Conservation (phyloP, 768 basidiomycete species). For the Krasilnikovozyma curviuscula region DNA sequence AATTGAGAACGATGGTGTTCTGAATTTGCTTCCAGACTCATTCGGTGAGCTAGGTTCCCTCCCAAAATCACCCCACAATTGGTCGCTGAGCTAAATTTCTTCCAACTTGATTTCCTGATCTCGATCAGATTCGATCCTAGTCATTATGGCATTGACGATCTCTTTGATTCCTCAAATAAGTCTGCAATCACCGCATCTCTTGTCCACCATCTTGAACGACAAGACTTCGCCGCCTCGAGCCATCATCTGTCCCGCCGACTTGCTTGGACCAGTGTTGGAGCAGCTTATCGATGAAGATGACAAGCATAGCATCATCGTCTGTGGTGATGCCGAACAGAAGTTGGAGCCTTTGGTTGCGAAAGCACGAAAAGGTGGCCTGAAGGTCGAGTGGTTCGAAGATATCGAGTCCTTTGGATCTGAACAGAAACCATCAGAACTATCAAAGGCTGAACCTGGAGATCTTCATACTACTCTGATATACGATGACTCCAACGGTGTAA, state of each 20-base stretch:
- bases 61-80: background rate
- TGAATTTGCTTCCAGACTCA: constrained; percentile 60
- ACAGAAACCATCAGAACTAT: constrained; percentile 29
- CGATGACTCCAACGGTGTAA: constrained; percentile 27
- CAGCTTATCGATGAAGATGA: constrained; percentile 42
- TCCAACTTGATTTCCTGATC: background rate
- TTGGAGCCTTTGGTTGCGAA: constrained; percentile 35
- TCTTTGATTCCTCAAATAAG: constrained; percentile 51
- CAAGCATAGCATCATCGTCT: constrained; percentile 44
- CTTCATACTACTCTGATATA: constrained; percentile 33
- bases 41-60: constrained; percentile 36
- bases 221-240: constrained; percentile 50
- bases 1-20: constrained; percentile 36
- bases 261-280: constrained; percentile 52
- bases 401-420: constrained; percentile 41
- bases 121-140: constrained; percentile 48
- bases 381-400: constrained; percentile 45
- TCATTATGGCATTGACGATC: constrained; percentile 57
- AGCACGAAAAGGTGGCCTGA: constrained; percentile 28
- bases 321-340: constrained; percentile 36
- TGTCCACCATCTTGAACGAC: constrained; percentile 36
- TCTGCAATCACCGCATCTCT: constrained; percentile 39
- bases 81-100: background rate
- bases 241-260: constrained; percentile 48
- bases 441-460: constrained; percentile 8